Evolutionary conservation across 768 basidiomycete species (phyloP).

Genomic region (Bullera alba): DNA sequence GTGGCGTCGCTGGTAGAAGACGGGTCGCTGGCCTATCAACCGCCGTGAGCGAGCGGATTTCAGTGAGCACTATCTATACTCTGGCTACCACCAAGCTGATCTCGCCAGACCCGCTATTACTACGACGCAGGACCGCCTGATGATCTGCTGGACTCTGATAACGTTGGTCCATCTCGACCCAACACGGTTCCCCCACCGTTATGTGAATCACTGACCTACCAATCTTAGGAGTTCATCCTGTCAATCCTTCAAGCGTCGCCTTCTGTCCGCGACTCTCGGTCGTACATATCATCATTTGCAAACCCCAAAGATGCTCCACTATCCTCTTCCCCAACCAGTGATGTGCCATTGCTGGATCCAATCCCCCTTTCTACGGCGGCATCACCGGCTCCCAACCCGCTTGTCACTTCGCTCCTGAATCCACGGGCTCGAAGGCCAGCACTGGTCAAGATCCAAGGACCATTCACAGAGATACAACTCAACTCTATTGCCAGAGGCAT

Average conservation of each 20-base stretch:
- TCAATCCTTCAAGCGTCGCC: constrained; percentile 90
- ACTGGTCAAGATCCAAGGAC: constrained; percentile 92
- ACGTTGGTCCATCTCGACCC: no score
- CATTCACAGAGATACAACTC: constrained; percentile 85
- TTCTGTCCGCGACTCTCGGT: constrained; percentile 79
- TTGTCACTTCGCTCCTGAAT: constrained; percentile 56
- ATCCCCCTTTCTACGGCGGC: constrained; percentile 36
- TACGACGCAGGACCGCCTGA: not conserved
- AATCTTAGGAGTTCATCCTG: constrained; percentile 88
- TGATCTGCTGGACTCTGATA: not conserved
- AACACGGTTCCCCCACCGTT: not conserved
- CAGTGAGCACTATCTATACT: no score
- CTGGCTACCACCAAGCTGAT: no score
- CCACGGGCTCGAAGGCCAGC: constrained; percentile 80
- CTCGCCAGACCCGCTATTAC: no score
- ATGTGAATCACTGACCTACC: not conserved
- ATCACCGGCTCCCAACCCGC: constrained; percentile 42
- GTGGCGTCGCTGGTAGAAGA: no score
- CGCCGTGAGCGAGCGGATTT: no score
- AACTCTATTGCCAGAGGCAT: constrained; percentile 89
- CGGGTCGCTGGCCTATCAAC: no score
- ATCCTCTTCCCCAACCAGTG: constrained; percentile 17
- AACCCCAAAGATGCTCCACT: constrained; percentile 47
- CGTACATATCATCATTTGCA: constrained; percentile 87
- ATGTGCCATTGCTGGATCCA: constrained; percentile 11